phyloP scores from a whole-genome alignment of 2,329 filamentous ascomycete species.

The Lecanicillium sp. region DNA sequence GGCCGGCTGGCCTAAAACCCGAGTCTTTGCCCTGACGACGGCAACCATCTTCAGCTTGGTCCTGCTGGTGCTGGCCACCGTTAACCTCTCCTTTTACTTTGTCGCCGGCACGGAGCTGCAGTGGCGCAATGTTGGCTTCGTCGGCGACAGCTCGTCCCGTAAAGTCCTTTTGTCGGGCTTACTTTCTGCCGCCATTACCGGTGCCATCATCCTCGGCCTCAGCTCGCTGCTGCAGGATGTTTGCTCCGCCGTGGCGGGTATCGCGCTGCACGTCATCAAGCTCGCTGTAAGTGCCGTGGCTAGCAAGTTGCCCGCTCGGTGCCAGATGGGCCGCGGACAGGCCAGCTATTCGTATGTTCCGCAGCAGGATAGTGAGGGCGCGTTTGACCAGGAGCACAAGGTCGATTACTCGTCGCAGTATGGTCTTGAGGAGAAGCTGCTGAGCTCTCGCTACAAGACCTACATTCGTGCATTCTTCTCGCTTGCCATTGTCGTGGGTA shows the following conservation, averaged over 20 bases:
- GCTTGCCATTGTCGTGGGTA: constrained; percentile 12
- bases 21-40: neutral
- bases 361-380: too few species aligned
- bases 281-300: constrained; percentile 8
- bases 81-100: constrained; percentile 22
- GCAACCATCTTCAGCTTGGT: neutral
- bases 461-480: constrained; percentile 10
- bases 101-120: constrained; percentile 20
- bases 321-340: too few species aligned
- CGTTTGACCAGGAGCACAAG: too few species aligned
- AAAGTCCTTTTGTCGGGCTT: constrained; percentile 17
- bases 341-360: too few species aligned
- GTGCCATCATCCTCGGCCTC: constrained; percentile 9
- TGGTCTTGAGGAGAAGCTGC: neutral
- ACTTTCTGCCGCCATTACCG: constrained; percentile 11
- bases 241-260: constrained; percentile 11
- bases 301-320: too few species aligned
- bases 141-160: constrained; percentile 15
- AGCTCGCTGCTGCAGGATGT: constrained; percentile 16
- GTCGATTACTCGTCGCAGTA: too few species aligned
- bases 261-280: constrained; percentile 14
- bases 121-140: constrained; percentile 19
- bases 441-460: neutral
- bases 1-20: neutral
- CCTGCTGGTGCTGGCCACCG: neutral